These are phyloP conservation scores for Mrakia blollopis DNA, from an alignment of 768 basidiomycete species.

Conservation along the genomic window DNA sequence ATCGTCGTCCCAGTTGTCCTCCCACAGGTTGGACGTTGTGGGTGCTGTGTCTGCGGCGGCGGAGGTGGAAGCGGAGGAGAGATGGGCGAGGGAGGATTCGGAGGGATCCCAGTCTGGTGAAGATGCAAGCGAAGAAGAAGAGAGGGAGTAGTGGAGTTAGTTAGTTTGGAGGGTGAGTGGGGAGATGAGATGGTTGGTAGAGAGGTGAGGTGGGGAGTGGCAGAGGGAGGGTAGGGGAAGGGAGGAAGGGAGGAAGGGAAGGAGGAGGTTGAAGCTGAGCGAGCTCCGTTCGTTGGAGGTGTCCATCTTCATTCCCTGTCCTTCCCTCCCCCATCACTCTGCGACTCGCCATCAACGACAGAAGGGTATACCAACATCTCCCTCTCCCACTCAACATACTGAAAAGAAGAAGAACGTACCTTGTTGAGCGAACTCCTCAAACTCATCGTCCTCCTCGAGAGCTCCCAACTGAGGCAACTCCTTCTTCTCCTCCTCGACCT, in stretches of 20 bases:
- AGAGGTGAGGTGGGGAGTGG: not conserved
- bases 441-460: slow-evolving; percentile 96
- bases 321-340: not conserved
- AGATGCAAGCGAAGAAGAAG: not conserved
- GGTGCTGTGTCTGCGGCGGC: slow-evolving; percentile 68
- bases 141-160: not conserved
- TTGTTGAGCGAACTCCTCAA: slow-evolving; percentile 48
- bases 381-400: no score
- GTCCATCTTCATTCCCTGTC: not conserved
- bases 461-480: slow-evolving; percentile 68
- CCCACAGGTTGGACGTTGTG: slow-evolving; percentile 90
- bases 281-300: not conserved
- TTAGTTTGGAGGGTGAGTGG: no score
- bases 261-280: not conserved
- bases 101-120: slow-evolving; percentile 34
- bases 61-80: slow-evolving; percentile 52
- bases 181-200: not conserved
- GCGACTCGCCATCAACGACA: no score
- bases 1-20: slow-evolving; percentile 99
- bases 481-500: slow-evolving; percentile 31
- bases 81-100: slow-evolving; percentile 34
- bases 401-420: slow-evolving; percentile 37
- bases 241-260: not conserved
- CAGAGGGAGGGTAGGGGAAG: not conserved
- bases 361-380: no score